These are phyloP conservation scores for Tetracladium setigerum DNA, from an alignment of 495 filamentous ascomycete species.

Conservation along the genomic window DNA sequence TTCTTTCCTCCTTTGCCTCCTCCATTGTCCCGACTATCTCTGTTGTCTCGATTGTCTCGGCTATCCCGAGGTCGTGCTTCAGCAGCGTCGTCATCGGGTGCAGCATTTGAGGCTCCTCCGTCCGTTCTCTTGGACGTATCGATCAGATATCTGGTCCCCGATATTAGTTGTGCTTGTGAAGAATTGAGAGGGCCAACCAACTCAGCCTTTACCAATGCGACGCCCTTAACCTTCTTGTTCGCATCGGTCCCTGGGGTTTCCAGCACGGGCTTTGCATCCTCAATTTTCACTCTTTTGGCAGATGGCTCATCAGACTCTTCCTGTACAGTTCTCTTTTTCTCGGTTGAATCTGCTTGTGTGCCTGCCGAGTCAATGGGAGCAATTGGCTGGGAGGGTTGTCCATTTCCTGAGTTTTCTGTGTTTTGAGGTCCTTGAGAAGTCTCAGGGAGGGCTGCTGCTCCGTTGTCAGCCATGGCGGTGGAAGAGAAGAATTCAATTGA, in stretches of 20 bases:
- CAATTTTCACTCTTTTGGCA: slow-evolving; percentile 52
- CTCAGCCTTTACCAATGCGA: slow-evolving; percentile 82
- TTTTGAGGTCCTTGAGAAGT: slow-evolving; percentile 8
- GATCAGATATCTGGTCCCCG: slow-evolving; percentile 15
- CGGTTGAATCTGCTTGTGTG: slow-evolving; percentile 27
- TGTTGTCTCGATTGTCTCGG: slow-evolving; percentile 16
- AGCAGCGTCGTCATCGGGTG: slow-evolving; percentile 54
- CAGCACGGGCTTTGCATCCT: slow-evolving; percentile 20
- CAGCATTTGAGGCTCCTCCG: slow-evolving; percentile 6
- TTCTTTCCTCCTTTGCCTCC: slow-evolving; percentile 23
- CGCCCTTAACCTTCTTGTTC: slow-evolving; percentile 48
- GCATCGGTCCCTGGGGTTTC: slow-evolving; percentile 18
- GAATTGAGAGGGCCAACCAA: slow-evolving; percentile 33
- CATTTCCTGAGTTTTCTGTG: slow-evolving; percentile 4
- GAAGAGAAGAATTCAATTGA: neutral
- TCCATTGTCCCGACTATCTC: slow-evolving; percentile 8
- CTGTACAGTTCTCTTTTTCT: slow-evolving; percentile 2
- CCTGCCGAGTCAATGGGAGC: slow-evolving; percentile 23
- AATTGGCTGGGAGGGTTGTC: slow-evolving; percentile 18
- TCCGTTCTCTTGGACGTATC: neutral
- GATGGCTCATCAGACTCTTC: slow-evolving; percentile 35
- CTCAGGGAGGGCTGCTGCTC: slow-evolving; percentile 15
- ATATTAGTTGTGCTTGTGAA: slow-evolving; percentile 2
- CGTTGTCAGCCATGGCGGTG: neutral
- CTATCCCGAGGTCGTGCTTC: slow-evolving; percentile 28